Evolutionary conservation across 2,329 filamentous ascomycete genomes (phyloP).

Genomic region (Neocatenulostroma microsporum): DNA sequence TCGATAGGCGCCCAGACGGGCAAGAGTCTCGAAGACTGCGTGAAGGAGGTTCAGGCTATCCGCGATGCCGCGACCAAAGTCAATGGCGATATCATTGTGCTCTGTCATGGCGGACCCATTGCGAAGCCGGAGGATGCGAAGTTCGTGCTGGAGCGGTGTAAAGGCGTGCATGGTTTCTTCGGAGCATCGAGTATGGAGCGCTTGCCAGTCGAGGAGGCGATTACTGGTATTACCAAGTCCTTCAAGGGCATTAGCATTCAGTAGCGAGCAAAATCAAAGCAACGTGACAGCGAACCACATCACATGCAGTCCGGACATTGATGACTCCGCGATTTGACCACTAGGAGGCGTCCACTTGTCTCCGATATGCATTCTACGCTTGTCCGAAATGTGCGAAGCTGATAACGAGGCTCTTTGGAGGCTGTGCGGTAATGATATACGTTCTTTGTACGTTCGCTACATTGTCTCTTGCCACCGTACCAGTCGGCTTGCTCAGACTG

Average conservation of each 20-base stretch:
- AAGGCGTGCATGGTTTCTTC: conserved; percentile 63
- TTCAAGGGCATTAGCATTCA: conserved; percentile 40
- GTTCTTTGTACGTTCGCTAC: too few relatives aligned
- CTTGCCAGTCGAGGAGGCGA: conserved; percentile 59
- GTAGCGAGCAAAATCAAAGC: too few relatives aligned
- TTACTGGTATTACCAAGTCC: conserved; percentile 48
- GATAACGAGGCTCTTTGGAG: too few relatives aligned
- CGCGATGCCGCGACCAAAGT: conserved; percentile 51
- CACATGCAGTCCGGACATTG: too few relatives aligned
- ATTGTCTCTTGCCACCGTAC: too few relatives aligned
- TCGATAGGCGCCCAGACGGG: conserved; percentile 57
- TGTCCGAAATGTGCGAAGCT: not conserved
- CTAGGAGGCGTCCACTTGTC: too few relatives aligned
- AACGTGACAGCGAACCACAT: too few relatives aligned
- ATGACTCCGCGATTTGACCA: too few relatives aligned
- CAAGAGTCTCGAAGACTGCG: conserved; percentile 57
- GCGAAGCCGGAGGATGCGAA: conserved; percentile 55
- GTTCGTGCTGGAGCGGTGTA: conserved; percentile 53
- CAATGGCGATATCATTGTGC: conserved; percentile 52
- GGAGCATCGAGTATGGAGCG: conserved; percentile 64
- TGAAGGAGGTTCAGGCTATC: conserved; percentile 55
- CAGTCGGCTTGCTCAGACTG: too few relatives aligned
- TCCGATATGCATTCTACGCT: too few relatives aligned
- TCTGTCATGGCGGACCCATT: conserved; percentile 66
- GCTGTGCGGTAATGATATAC: too few relatives aligned